Percentiles rank a stretch among this genome's conserved stretches.
Evolutionary conservation across 305 asterid species (phyloP).

Genomic region (Solanum hybrid): DNA sequence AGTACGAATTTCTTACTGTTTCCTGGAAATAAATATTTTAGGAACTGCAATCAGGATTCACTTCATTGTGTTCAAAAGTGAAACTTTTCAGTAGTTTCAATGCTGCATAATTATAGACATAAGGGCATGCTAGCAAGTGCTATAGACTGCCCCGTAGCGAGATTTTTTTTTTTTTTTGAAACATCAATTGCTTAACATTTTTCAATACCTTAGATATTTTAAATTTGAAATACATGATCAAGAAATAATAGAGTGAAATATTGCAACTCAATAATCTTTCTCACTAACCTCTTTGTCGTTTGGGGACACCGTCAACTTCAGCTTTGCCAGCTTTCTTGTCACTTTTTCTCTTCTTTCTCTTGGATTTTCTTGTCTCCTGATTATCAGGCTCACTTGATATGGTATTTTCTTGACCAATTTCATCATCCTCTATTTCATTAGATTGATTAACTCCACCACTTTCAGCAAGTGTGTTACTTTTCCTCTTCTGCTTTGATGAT

Average conservation of each 20-base stretch:
- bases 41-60: background rate
- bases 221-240: background rate
- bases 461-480: constrained; percentile 8
- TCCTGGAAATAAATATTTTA: background rate
- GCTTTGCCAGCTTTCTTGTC: constrained; percentile 11
- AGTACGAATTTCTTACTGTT: background rate
- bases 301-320: constrained; percentile 13
- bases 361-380: constrained; percentile 19
- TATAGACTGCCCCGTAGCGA: background rate
- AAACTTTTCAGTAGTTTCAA: background rate
- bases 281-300: constrained; percentile 26
- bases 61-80: background rate
- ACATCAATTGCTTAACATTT: background rate
- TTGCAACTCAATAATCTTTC: background rate
- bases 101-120: background rate
- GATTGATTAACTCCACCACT: background rate
- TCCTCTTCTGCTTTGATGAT: constrained; percentile 26
- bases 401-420: constrained; percentile 6
- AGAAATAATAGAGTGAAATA: background rate
- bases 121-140: background rate
- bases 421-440: constrained; percentile 17
- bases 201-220: background rate
- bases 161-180: background rate
- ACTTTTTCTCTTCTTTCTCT: constrained; percentile 33
- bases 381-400: constrained; percentile 15